Base-by-base conservation (phyloP, 2,329 filamentous ascomycete species). In the Cercospora sp. region DNA sequence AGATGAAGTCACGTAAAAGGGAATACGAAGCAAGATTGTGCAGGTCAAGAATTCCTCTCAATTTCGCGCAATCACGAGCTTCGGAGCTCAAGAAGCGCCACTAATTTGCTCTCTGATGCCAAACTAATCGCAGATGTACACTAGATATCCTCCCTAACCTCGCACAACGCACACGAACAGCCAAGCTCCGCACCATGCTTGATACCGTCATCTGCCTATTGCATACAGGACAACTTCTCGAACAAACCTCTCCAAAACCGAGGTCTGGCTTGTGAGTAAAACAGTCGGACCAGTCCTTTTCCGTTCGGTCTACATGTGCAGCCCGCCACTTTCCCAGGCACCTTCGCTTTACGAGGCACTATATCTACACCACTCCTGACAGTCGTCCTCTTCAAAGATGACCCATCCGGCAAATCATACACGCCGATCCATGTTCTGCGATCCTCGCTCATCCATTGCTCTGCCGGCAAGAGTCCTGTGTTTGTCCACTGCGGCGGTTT, bases 141-240 rank as follows among this genome's bases (percentile, higher is more conserved):
- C 3, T n/a, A 53, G 10, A 5, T 8, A 26, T 53, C 16, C 12
- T 26, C 1, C 59, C 18, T n/a, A 1, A 42, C 3, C 31, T 28
- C 58, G 30, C 30, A 26, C 4, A 60, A 16, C 58, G 23, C 60
- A 48, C 39, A 10, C 18, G 12, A 23, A 53, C 30, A 18, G 16
- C 39, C 39, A 42, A 2, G 16, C 16, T 20, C 12, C 8, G n/a
- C 60, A 42, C 16, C 9, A 18, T n/a, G 30, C 23, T 20, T 13
- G 8, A 36, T 20, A 10, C 31, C 7, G 9, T 8, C 12, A 5
- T 63, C 60, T 53, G 26, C 16, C 42, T 13, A 23, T 51, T 30
- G 48, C 13, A 45, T 16, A 63, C 60, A 63, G 31, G 51, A 30
- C 12, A 63, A 48, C 60, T 55, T 53, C n/a, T 23, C 16, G 23